These are phyloP conservation scores for Bretschneidera sinensis DNA, from an alignment of 345 rosid species.

Conservation along the genomic window DNA sequence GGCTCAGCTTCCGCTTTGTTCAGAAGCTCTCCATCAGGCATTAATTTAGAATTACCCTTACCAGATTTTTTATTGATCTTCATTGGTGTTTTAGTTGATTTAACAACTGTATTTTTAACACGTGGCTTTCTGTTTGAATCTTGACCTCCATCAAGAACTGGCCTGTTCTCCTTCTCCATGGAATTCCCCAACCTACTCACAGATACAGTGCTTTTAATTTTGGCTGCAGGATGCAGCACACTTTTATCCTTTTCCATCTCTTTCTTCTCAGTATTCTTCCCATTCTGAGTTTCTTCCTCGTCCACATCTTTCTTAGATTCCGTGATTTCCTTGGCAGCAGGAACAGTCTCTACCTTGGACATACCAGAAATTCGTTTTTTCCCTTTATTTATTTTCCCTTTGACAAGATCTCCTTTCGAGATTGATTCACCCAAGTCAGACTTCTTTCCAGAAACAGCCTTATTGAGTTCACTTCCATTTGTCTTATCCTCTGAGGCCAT, in stretches of 20 bases:
- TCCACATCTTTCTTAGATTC: conserved; percentile 22
- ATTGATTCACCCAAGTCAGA: conserved; percentile 17
- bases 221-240: conserved; percentile 10
- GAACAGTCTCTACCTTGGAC: conserved; percentile 22
- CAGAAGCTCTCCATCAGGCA: conserved; percentile 13
- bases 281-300: conserved; percentile 8
- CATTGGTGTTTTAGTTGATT: conserved; percentile 18
- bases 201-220: conserved; percentile 13
- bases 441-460: conserved; percentile 18
- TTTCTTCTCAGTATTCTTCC: conserved; percentile 20
- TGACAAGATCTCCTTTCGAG: conserved; percentile 15
- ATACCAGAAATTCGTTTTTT: conserved; percentile 28
- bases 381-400: conserved; percentile 18
- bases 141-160: conserved; percentile 25
- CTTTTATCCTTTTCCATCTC: conserved; percentile 17
- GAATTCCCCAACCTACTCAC: conserved; percentile 13
- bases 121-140: conserved; percentile 10
- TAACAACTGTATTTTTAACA: conserved; percentile 24
- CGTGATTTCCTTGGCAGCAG: conserved; percentile 14
- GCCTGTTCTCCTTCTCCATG: conserved; percentile 38
- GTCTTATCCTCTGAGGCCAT: conserved; percentile 18
- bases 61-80: conserved; percentile 26
- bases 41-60: conserved; percentile 21
- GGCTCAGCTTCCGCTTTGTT: conserved; percentile 34
- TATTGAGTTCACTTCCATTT: conserved; percentile 17